Evolutionary conservation across 1,284 basidiomycete species (phyloP).

Genomic region (Sanghuangporus sanghuang): DNA sequence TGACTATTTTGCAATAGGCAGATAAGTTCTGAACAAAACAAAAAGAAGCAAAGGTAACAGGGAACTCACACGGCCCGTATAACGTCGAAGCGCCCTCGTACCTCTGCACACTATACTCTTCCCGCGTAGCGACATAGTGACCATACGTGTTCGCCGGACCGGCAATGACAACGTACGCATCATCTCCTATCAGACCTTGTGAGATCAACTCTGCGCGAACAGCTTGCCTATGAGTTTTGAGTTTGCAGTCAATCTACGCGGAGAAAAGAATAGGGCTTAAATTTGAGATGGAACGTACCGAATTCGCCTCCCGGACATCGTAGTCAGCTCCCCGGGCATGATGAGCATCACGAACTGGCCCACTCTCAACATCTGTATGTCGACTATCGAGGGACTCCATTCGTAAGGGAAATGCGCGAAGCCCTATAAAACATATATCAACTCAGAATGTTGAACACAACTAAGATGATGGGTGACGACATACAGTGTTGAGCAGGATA

Average conservation of each 20-base stretch:
- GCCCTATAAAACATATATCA: constrained; percentile 36
- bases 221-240: constrained; percentile 40
- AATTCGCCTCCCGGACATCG: constrained; percentile 46
- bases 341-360: constrained; percentile 76
- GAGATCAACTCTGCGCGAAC: constrained; percentile 60
- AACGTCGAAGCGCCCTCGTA: constrained; percentile 83
- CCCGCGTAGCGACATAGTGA: constrained; percentile 71
- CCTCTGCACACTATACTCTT: constrained; percentile 73
- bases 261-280: not conserved
- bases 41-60: not conserved
- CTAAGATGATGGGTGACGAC: constrained; percentile 20
- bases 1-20: constrained; percentile 37
- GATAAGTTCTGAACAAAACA: not conserved
- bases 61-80: constrained; percentile 61
- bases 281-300: constrained; percentile 24
- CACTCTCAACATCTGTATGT: constrained; percentile 76
- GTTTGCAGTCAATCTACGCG: not conserved
- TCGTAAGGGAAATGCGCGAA: constrained; percentile 64
- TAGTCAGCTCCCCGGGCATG: constrained; percentile 66
- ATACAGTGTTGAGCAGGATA: constrained; percentile 67
- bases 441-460: not conserved
- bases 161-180: constrained; percentile 70
- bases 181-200: constrained; percentile 52
- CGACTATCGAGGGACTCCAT: constrained; percentile 74
- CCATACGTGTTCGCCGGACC: constrained; percentile 80